These are phyloP conservation scores for Boechera stricta DNA, from an alignment of 345 rosid genomes.

Conservation along the genomic window DNA sequence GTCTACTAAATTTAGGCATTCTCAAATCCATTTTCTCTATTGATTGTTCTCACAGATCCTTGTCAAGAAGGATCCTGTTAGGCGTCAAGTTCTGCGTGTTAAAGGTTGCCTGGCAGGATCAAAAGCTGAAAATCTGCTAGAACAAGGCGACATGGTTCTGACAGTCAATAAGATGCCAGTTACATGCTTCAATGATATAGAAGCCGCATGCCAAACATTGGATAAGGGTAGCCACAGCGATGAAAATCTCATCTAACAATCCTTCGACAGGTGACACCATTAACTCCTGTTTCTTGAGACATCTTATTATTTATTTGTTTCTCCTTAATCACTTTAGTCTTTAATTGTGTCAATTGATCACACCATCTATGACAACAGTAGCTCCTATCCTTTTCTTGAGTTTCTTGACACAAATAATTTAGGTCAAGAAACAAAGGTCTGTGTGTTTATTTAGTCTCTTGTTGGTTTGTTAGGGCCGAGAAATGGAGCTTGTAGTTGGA, in stretches of 20 bases:
- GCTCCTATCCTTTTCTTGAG: conserved; percentile 22
- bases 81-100: conserved; percentile 87
- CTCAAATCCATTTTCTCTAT: neutral
- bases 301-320: neutral
- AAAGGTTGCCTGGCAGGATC: conserved; percentile 96
- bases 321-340: conserved; percentile 8
- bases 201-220: conserved; percentile 74
- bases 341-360: neutral
- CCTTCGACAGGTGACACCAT: conserved; percentile 72
- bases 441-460: conserved; percentile 3
- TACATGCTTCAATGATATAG: conserved; percentile 88
- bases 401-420: conserved; percentile 9
- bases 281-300: conserved; percentile 20
- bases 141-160: conserved; percentile 94
- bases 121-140: conserved; percentile 80
- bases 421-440: conserved; percentile 25
- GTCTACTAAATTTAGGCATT: neutral
- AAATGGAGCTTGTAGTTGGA: conserved; percentile 77
- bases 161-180: conserved; percentile 87
- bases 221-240: conserved; percentile 56
- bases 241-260: conserved; percentile 76
- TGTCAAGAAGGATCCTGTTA: conserved; percentile 82
- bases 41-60: conserved; percentile 59
- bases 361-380: neutral
- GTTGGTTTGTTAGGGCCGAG: conserved; percentile 66